Evolutionary conservation across 2,329 filamentous ascomycete species (phyloP), one percentile per base, ranked within the genome.

Genomic region (Aureobasidium lini): DNA sequence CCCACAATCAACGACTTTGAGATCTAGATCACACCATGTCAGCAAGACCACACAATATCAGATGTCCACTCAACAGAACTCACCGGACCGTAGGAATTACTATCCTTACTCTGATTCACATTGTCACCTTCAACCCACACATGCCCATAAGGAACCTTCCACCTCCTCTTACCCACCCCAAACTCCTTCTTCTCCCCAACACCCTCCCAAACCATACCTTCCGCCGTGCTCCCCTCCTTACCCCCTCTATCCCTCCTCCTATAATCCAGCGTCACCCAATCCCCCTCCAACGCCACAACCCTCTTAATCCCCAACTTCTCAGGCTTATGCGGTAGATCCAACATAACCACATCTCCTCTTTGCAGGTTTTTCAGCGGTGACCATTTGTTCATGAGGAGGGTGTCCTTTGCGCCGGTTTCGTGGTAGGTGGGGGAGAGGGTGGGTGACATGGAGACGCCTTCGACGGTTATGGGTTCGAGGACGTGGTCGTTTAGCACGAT

Each of bases 121-220:
- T 88, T 90, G 70, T 99, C 94, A 1, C 94, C 94, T 71, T 97
- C 93, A 1, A 99, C 84, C 94, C 94, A 99, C 31, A 97, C 81
- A 76, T 97, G 92, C 16, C 90, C 90, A 63, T 81, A 81, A 5
- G 92, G 93, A 23, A 99, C 83, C 63, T 81, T 80, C 47, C 88
- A 70, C 60, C 64, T 71, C 1, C 71, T 69, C 65, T 63, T 64
- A 31, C 65, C 62, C 8, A 56, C 40, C 13, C 42, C 52, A 6
- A 42, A 52, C 28, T 53, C 44, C n/a, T 46, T 34, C 23, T 37
- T 18, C 48, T 54, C 57, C 4, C 56, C 58, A 13, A 60, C 23
- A 40, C 54, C 37, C 32, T 63, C 57, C 64, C 64, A 62, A 23
- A 62, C 47, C 62, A 68, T 64, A 1, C 42, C 53, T 1, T 13